Evolutionary conservation across 441 rosid species (phyloP).

Genomic region (Erodium moschatum): DNA sequence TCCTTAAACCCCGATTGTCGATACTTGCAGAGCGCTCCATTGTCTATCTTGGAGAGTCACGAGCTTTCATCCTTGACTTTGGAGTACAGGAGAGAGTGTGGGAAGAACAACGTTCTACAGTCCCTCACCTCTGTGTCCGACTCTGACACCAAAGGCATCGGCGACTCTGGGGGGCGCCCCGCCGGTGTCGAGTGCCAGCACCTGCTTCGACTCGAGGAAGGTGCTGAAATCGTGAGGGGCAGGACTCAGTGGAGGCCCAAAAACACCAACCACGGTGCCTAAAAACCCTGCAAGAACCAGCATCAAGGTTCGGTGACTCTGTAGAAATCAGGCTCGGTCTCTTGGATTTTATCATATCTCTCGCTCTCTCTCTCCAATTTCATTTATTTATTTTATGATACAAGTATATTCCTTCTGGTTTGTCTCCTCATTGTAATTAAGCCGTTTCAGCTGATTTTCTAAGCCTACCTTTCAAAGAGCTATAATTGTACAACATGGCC

Average conservation of each 20-base stretch:
- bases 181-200: conserved; percentile 76
- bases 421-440: no score
- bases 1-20: not conserved
- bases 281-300: not conserved
- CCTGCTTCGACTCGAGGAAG: conserved; percentile 71
- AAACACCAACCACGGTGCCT: conserved; percentile 30
- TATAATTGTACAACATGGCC: no score
- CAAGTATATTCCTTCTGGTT: no score
- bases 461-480: no score
- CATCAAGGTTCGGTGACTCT: no score
- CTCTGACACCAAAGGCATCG: conserved; percentile 32
- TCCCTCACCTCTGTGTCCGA: conserved; percentile 53
- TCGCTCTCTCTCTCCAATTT: no score
- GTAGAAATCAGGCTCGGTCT: not conserved
- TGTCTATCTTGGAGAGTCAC: conserved; percentile 62
- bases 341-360: not conserved
- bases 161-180: conserved; percentile 27
- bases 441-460: no score
- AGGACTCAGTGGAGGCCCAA: conserved; percentile 90
- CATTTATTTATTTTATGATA: no score
- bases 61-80: conserved; percentile 72
- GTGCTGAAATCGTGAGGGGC: conserved; percentile 84
- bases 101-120: conserved; percentile 85
- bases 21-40: conserved; percentile 74
- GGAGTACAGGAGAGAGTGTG: conserved; percentile 95